Evolutionary conservation across 176 grass and related monocot genomes (phyloP).

Genomic region (Aegilops umbellulata): DNA sequence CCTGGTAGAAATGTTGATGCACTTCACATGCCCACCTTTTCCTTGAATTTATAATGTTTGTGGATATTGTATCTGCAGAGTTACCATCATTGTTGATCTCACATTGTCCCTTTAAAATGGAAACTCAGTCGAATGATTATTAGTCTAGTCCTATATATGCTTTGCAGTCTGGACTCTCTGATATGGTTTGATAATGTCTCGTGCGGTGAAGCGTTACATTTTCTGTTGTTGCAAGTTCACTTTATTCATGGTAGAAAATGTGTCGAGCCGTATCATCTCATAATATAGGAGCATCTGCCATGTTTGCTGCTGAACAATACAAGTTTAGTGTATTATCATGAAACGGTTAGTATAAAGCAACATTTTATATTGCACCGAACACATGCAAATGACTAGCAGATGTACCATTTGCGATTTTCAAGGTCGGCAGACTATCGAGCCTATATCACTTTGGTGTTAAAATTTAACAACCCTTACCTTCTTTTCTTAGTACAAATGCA

Average conservation of each 20-base stretch:
- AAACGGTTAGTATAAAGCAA: not conserved
- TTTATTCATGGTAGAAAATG: not conserved
- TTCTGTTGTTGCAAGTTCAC: not conserved
- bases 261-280: not conserved
- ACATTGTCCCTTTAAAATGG: not conserved
- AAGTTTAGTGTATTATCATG: not conserved
- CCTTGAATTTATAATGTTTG: not conserved
- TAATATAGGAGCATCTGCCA: not conserved
- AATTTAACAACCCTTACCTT: not conserved
- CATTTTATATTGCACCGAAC: not conserved
- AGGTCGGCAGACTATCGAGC: not conserved
- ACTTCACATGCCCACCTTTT: not conserved
- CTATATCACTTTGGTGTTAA: not conserved
- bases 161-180: not conserved
- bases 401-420: not conserved
- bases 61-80: not conserved
- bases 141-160: not conserved
- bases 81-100: not conserved
- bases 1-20: not conserved
- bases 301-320: not conserved
- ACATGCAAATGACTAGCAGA: not conserved
- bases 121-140: not conserved
- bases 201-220: not conserved
- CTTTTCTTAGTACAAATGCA: not conserved
- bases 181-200: not conserved